Conservation (phyloP, 208 protist genomes). For the Leishmania gerbilli region DNA sequence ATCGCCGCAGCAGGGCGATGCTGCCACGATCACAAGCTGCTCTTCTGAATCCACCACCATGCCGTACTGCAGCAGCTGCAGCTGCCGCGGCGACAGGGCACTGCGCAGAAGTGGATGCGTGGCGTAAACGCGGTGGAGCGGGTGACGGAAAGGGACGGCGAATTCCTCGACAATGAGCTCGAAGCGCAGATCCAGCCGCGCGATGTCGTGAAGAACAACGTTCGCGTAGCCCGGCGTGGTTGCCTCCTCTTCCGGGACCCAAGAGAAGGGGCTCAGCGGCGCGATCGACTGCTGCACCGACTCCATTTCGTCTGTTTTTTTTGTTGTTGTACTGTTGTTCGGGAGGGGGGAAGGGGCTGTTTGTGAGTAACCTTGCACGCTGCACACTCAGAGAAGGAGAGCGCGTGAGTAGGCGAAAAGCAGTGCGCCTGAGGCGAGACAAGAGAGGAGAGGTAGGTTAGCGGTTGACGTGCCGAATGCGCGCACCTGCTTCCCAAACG, state of each 20-base stretch:
- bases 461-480: background rate
- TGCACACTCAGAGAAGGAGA: background rate
- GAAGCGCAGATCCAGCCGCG: slow-evolving; percentile 62
- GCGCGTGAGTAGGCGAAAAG: background rate
- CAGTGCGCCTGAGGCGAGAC: background rate
- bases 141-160: slow-evolving; percentile 53
- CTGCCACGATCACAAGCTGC: slow-evolving; percentile 66
- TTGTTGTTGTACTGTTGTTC: background rate
- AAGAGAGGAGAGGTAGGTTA: background rate
- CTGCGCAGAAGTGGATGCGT: slow-evolving; percentile 57
- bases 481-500: background rate
- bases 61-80: slow-evolving; percentile 85
- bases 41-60: slow-evolving; percentile 68
- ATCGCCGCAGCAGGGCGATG: slow-evolving; percentile 54
- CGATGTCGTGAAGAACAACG: slow-evolving; percentile 46
- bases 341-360: background rate
- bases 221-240: slow-evolving; percentile 10
- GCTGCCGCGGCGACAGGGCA: slow-evolving; percentile 69
- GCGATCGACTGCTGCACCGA: slow-evolving; percentile 32
- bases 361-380: background rate
- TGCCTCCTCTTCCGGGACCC: slow-evolving; percentile 31
- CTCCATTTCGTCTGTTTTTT: slow-evolving; percentile 41
- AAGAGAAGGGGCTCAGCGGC: slow-evolving; percentile 77
- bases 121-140: slow-evolving; percentile 54
- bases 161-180: slow-evolving; percentile 65